A percentile compares a stretch with the other conserved stretches of the same genome.
Conservation (phyloP, 352 stramenopile genomes). For the Phytophthora chlamydospora region DNA sequence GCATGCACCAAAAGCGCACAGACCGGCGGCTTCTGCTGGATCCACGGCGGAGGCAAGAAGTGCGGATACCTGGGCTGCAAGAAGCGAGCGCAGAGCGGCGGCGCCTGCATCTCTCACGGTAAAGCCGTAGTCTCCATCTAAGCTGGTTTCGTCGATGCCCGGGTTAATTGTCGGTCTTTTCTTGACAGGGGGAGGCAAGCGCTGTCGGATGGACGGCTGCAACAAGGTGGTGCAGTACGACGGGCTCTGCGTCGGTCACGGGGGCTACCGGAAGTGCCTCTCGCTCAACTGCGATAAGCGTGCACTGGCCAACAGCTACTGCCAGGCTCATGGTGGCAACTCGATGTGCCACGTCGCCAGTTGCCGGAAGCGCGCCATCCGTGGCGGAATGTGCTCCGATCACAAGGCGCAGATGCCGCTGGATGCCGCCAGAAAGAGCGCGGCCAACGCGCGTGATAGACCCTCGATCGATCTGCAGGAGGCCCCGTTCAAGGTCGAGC, state of each 20-base stretch:
- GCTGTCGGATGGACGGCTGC: slow-evolving; percentile 53
- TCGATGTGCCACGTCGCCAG: slow-evolving; percentile 33
- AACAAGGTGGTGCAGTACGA: slow-evolving; percentile 76
- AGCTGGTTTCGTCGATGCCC: background rate
- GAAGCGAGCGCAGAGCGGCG: slow-evolving; percentile 61
- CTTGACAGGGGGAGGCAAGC: slow-evolving; percentile 49
- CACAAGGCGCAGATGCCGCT: slow-evolving; percentile 29
- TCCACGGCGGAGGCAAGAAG: slow-evolving; percentile 68
- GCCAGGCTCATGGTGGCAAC: slow-evolving; percentile 50
- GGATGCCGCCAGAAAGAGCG: background rate
- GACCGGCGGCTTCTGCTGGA: slow-evolving; percentile 51
- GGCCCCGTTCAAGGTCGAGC: slow-evolving; percentile 22
- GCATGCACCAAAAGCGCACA: slow-evolving; percentile 46
- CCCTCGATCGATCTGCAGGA: slow-evolving; percentile 23
- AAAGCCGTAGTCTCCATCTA: background rate
- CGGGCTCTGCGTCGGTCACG: slow-evolving; percentile 59
- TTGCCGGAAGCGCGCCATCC: slow-evolving; percentile 48
- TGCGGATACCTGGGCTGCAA: slow-evolving; percentile 53
- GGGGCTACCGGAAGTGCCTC: slow-evolving; percentile 58
- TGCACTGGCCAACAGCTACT: slow-evolving; percentile 56
- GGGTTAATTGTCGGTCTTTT: too few relatives aligned
- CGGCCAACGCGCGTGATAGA: slow-evolving; percentile 8
- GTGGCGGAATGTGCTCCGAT: slow-evolving; percentile 41
- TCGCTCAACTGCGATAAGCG: slow-evolving; percentile 53
- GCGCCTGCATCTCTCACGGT: slow-evolving; percentile 61